Evolutionary conservation across 2,329 filamentous ascomycete species (phyloP).

Genomic region (Akanthomyces muscarius): DNA sequence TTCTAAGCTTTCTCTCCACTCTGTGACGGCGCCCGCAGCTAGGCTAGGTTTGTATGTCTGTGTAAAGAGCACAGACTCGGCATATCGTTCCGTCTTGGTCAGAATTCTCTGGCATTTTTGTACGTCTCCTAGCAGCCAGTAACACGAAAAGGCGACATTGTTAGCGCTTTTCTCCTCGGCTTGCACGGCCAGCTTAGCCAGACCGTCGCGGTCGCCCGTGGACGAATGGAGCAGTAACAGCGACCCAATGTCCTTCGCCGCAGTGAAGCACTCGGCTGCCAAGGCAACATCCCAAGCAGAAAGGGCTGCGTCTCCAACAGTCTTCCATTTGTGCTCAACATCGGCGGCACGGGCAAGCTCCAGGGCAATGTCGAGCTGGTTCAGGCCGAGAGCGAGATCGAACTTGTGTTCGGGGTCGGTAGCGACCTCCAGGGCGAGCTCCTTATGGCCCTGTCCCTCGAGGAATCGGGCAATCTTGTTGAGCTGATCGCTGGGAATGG

Average conservation of each 20-base stretch:
- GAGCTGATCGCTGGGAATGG: slow-evolving; percentile 86
- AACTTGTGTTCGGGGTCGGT: slow-evolving; percentile 97
- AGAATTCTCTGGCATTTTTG: slow-evolving; percentile 78
- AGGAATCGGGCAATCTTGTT: slow-evolving; percentile 98
- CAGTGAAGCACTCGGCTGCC: slow-evolving; percentile 87
- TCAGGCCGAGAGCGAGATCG: slow-evolving; percentile 79
- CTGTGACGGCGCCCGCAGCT: slow-evolving; percentile 60
- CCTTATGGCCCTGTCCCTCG: slow-evolving; percentile 95
- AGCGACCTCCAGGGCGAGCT: slow-evolving; percentile 88
- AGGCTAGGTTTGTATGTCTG: slow-evolving; percentile 92
- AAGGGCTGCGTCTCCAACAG: slow-evolving; percentile 86
- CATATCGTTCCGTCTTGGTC: slow-evolving; percentile 69
- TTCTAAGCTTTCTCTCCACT: slow-evolving; percentile 83
- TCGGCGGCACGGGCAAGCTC: slow-evolving; percentile 79
- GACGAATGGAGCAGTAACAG: slow-evolving; percentile 84
- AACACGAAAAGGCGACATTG: slow-evolving; percentile 88
- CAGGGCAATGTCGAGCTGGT: slow-evolving; percentile 79
- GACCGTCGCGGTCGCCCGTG: slow-evolving; percentile 71
- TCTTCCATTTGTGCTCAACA: slow-evolving; percentile 98
- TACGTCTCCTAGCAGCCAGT: slow-evolving; percentile 83
- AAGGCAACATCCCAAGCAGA: slow-evolving; percentile 80
- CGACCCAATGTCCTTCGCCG: slow-evolving; percentile 86
- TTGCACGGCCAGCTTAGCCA: slow-evolving; percentile 67
- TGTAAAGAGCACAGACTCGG: slow-evolving; percentile 86
- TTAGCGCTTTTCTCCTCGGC: slow-evolving; percentile 75